Conservation (phyloP, 2,329 filamentous ascomycete genomes). For the Pseudogymnoascus verrucosus region DNA sequence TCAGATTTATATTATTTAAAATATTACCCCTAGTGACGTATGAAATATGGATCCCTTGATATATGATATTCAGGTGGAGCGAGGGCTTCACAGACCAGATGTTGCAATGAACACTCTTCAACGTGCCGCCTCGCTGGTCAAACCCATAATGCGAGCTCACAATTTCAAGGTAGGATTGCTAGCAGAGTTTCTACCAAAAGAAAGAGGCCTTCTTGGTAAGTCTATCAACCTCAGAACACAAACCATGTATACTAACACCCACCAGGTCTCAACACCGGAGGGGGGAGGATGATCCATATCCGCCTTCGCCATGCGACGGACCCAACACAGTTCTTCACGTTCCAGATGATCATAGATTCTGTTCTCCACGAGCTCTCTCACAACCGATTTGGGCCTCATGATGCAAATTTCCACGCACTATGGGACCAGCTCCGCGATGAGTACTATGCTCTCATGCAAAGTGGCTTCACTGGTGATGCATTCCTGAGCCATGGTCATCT, state of each 20-base stretch:
- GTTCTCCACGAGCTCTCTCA: slow-evolving; percentile 94
- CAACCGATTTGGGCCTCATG: slow-evolving; percentile 75
- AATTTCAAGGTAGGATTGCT: slow-evolving; percentile 73
- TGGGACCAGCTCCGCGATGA: slow-evolving; percentile 89
- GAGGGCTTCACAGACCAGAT: background rate
- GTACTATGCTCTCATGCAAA: slow-evolving; percentile 64
- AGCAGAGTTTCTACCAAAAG: slow-evolving; percentile 75
- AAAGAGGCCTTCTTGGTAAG: slow-evolving; percentile 63
- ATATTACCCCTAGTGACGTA: background rate
- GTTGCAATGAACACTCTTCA: slow-evolving; percentile 47
- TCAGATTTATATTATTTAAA: background rate
- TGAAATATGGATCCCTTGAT: background rate
- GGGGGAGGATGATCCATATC: slow-evolving; percentile 71
- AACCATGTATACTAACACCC: background rate
- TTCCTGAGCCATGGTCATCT: slow-evolving; percentile 70
- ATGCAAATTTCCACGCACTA: slow-evolving; percentile 71
- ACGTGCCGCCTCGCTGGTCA: slow-evolving; percentile 80
- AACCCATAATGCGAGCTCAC: slow-evolving; percentile 86
- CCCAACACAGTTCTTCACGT: slow-evolving; percentile 65
- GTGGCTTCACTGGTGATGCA: slow-evolving; percentile 85
- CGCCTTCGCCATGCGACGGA: slow-evolving; percentile 72
- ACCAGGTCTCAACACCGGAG: slow-evolving; percentile 66
- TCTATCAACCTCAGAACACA: background rate
- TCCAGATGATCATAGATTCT: slow-evolving; percentile 78
- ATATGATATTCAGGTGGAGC: slow-evolving; percentile 2